These are phyloP conservation scores for Trichoderma sp. DNA, from an alignment of 2,329 filamentous ascomycete species.

Conservation along the genomic window DNA sequence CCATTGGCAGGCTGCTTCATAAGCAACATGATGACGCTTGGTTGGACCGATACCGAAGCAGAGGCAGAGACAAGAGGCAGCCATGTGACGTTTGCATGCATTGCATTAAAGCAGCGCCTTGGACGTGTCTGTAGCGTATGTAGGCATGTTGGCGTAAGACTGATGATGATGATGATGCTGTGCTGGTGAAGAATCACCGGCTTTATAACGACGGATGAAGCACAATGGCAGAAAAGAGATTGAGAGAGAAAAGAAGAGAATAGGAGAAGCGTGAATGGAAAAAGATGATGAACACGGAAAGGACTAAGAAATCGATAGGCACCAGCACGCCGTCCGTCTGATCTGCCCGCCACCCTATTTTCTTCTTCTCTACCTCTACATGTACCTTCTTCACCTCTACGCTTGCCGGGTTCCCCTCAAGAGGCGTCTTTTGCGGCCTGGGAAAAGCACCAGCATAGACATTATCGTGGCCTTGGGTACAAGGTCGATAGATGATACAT, in stretches of 20 bases:
- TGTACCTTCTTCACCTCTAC: background rate
- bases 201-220: background rate
- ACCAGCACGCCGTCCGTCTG: background rate
- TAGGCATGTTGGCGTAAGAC: background rate
- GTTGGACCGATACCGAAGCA: background rate
- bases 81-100: slow-evolving; percentile 11
- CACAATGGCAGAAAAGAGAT: background rate
- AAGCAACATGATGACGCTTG: background rate
- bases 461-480: background rate
- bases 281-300: background rate
- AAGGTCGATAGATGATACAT: background rate
- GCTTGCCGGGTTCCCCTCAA: background rate
- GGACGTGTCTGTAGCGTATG: background rate
- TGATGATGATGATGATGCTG: background rate
- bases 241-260: background rate
- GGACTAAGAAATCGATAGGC: background rate
- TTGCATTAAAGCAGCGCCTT: background rate
- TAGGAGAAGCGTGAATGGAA: background rate
- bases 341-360: background rate
- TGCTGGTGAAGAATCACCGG: background rate
- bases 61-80: background rate
- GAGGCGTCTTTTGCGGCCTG: background rate
- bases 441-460: too few relatives aligned
- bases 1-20: background rate
- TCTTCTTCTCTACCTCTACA: background rate